Evolutionary conservation across 1,284 basidiomycete genomes (phyloP).

Genomic region (Pseudozyma tsukubaensis): DNA sequence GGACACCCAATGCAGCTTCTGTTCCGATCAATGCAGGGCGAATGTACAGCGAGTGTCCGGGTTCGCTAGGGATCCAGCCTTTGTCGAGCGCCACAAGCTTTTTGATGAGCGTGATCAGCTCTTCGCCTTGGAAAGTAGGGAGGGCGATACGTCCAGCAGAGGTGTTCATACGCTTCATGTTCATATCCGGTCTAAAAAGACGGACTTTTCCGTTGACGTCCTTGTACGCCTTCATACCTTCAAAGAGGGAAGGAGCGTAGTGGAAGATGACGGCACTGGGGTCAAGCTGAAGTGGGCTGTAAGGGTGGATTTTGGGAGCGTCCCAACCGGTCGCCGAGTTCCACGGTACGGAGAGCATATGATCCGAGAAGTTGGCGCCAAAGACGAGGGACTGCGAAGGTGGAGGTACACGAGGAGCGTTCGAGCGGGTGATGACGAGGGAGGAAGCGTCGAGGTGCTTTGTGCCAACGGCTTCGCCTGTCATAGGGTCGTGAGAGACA

Average conservation of each 20-base stretch:
- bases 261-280: conserved; percentile 91
- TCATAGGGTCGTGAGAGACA: conserved; percentile 58
- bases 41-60: conserved; percentile 91
- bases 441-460: conserved; percentile 49
- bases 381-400: conserved; percentile 70
- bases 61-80: conserved; percentile 90
- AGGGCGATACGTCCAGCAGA: conserved; percentile 78
- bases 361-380: conserved; percentile 79
- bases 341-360: conserved; percentile 92
- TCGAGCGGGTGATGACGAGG: conserved; percentile 35
- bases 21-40: conserved; percentile 88
- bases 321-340: conserved; percentile 80
- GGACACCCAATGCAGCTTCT: conserved; percentile 86
- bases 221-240: conserved; percentile 96
- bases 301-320: conserved; percentile 83
- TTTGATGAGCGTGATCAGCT: conserved; percentile 86
- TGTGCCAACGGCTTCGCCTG: conserved; percentile 54
- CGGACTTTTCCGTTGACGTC: conserved; percentile 82
- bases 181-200: conserved; percentile 95
- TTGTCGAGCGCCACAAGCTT: conserved; percentile 86
- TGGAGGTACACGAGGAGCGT: conserved; percentile 40
- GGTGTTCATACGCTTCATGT: conserved; percentile 83
- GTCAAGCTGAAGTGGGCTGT: conserved; percentile 80
- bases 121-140: conserved; percentile 84
- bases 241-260: conserved; percentile 89